phyloP scores from a whole-genome alignment of 495 filamentous ascomycete genomes.

The Aspergillus incahuasiensis region DNA sequence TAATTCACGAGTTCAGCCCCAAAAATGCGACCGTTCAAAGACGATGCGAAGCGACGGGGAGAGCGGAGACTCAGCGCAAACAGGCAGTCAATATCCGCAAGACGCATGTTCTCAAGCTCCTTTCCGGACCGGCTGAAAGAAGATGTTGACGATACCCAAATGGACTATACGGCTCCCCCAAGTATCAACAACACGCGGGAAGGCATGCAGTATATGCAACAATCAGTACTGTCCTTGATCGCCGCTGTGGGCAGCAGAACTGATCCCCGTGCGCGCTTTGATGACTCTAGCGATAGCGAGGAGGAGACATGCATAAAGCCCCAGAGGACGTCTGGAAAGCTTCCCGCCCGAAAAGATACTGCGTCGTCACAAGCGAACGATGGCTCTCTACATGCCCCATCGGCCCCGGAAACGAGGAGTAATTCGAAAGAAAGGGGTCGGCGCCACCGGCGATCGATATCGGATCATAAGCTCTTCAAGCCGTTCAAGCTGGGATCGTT shows the following conservation, averaged over 20 bases:
- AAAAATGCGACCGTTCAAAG: constrained; percentile 32
- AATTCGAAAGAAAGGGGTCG: constrained; percentile 28
- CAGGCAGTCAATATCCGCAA: constrained; percentile 29
- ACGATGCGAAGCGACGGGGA: constrained; percentile 29
- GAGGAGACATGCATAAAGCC: constrained; percentile 42
- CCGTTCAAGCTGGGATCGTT: constrained; percentile 50
- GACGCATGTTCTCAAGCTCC: constrained; percentile 59
- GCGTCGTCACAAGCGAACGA: constrained; percentile 10
- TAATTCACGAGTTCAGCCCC: no score
- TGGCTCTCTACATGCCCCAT: not conserved
- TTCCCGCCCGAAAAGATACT: constrained; percentile 11
- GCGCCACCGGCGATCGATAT: constrained; percentile 53
- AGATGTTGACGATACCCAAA: constrained; percentile 66
- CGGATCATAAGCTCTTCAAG: constrained; percentile 56
- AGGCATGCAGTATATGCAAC: constrained; percentile 70
- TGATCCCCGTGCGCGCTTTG: constrained; percentile 76
- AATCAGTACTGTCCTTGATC: constrained; percentile 91
- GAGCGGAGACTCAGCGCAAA: constrained; percentile 32
- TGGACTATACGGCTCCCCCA: constrained; percentile 67
- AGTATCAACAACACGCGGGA: constrained; percentile 32
- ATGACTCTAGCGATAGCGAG: constrained; percentile 78
- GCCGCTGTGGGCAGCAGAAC: constrained; percentile 80
- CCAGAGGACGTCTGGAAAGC: constrained; percentile 10
- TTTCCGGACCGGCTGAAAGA: constrained; percentile 75
- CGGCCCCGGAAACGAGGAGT: not conserved